Conservation (phyloP, 495 filamentous ascomycete genomes). For the Podospora tetraspora region DNA sequence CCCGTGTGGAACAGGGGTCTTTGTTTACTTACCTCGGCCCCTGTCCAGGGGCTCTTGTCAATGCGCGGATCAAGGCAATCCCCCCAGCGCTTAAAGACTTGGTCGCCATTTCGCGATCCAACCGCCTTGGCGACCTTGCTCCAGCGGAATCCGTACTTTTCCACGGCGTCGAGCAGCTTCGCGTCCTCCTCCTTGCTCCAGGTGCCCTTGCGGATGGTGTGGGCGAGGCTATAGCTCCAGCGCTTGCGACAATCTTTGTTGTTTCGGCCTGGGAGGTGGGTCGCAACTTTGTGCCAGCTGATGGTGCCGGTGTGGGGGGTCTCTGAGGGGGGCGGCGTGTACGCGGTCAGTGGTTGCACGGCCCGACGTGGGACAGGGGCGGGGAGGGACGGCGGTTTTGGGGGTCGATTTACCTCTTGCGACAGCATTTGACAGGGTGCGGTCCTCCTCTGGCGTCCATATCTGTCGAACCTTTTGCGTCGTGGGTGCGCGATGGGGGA, state of each 20-base stretch:
- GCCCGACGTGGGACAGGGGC: not conserved
- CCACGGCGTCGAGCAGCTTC: constrained; percentile 31
- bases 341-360: not conserved
- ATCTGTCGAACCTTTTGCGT: constrained; percentile 20
- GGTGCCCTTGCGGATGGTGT: constrained; percentile 36
- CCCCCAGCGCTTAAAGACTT: not conserved
- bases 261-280: constrained; percentile 34
- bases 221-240: constrained; percentile 37
- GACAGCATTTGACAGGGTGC: constrained; percentile 21
- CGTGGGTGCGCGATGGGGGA: not conserved
- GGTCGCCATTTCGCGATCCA: constrained; percentile 31
- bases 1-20: not conserved
- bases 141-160: constrained; percentile 33
- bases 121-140: constrained; percentile 30
- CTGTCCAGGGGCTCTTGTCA: constrained; percentile 32
- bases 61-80: constrained; percentile 24
- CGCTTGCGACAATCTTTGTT: constrained; percentile 43
- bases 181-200: constrained; percentile 41
- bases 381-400: not conserved
- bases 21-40: constrained; percentile 24
- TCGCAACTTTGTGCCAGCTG: constrained; percentile 38
- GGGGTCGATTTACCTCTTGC: not conserved
- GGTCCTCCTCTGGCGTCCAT: constrained; percentile 30
- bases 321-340: constrained; percentile 12
- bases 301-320: constrained; percentile 26